Conservation (phyloP, 176 grass and related monocot genomes). For the Sorghum bicolor region Sorghum_bicolor_NCBIv3 NC_012870.2:11117001-11117500, state of each 20-base stretch:
- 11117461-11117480: background rate
- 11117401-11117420: background rate
- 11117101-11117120: background rate
- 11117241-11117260: background rate
- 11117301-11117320: constrained; percentile 52
- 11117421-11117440: background rate
- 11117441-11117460: background rate
- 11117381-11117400: constrained; percentile 6
- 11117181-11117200: constrained; percentile 32
- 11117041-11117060: constrained; percentile 36
- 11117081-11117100: constrained; percentile 21
- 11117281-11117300: constrained; percentile 37
- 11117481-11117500: background rate
- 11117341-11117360: background rate
- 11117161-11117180: background rate
- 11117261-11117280: constrained; percentile 44
- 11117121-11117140: constrained; percentile 15
- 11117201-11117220: constrained; percentile 2
- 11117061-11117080: constrained; percentile 33
- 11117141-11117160: background rate
- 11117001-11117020: constrained; percentile 26
- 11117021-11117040: background rate
- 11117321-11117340: constrained; percentile 24
- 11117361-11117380: background rate
- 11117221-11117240: background rate